Base-by-base conservation (phyloP, 768 basidiomycete species). In the Termitomyces sp. region DNA sequence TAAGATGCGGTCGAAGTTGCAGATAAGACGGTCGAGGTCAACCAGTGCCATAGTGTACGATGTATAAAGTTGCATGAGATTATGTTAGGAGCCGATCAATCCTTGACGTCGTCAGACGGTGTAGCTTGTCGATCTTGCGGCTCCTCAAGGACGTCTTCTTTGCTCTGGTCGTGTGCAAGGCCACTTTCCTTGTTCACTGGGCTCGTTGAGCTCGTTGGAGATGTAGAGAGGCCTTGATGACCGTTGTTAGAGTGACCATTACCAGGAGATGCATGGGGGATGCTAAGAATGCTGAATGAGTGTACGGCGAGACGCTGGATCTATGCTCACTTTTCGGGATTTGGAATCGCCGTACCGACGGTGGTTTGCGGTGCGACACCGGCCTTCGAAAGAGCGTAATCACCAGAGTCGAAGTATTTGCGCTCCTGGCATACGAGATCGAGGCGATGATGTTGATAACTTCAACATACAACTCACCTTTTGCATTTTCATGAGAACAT, bases 401-500 rank as follows among this genome's bases (percentile, higher is more conserved):
- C 97, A 56, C 97, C 97, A 55, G 96, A 98, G 74, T 98, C 97
- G 71, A 99, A 99, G 76, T 94, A 99, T 74, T 98, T 98, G 66
- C 97, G 91, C 68, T 99, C 96, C 95, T 98, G 63, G 38, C 19
- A 5, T 41, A 52, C 31, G 30, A 56, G 8, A 66, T 50, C 60
- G 21, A 60, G 60, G 56, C 54, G 38, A 62, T 49, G 51, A 57
- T 44, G 43, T 59, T 40, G 54, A 38, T 54, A 43, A 60, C 50
- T 59, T 46, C 54, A 28, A 38, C 52, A 56, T 53, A 60, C 40
- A 45, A 55, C 78, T 50, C 45, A 91, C 95, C 86, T 93, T 96
- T 73, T 94, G 92, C 88, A 97, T 94, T 78, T 94, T 94, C 68
- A 80, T 88, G 62, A 98, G 81, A 53, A 90, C 77, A 71, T 90